A percentile compares a stretch with the other conserved stretches of the same genome.
Conservation (phyloP, 1,139 yeast species). For the Candida sp. region DNA sequence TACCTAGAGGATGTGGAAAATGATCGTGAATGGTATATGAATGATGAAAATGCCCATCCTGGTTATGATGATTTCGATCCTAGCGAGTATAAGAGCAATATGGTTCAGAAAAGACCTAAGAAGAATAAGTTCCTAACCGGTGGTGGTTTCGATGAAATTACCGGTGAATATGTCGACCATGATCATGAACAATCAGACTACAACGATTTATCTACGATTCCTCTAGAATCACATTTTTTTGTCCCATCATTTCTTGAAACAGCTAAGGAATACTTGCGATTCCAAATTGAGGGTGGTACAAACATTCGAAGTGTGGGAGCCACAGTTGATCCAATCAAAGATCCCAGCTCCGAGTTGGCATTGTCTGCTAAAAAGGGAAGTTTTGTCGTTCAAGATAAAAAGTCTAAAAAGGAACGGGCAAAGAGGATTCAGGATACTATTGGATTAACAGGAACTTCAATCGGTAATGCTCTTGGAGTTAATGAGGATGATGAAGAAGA, state of each 20-base stretch:
- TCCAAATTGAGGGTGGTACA: slow-evolving; percentile 22
- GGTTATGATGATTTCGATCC: slow-evolving; percentile 20
- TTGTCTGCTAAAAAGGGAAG: slow-evolving; percentile 72
- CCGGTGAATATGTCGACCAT: slow-evolving; percentile 33
- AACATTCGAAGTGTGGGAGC: slow-evolving; percentile 26
- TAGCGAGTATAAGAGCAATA: slow-evolving; percentile 5
- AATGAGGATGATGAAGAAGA: slow-evolving; percentile 22
- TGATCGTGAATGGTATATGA: slow-evolving; percentile 47
- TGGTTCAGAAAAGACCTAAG: slow-evolving; percentile 4
- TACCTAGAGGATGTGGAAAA: slow-evolving; percentile 19
- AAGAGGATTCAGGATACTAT: slow-evolving; percentile 57
- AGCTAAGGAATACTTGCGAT: slow-evolving; percentile 21
- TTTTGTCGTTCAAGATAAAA: slow-evolving; percentile 56
- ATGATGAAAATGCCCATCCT: slow-evolving; percentile 31
- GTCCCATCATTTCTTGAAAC: slow-evolving; percentile 41
- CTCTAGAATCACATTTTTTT: slow-evolving; percentile 28
- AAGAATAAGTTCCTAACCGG: slow-evolving; percentile 14
- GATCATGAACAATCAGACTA: slow-evolving; percentile 25
- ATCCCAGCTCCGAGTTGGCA: slow-evolving; percentile 79
- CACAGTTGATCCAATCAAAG: slow-evolving; percentile 55
- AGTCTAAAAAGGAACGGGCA: slow-evolving; percentile 57
- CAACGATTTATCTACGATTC: slow-evolving; percentile 19
- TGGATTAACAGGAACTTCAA: slow-evolving; percentile 47
- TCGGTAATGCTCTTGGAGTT: slow-evolving; percentile 57
- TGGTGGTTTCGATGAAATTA: slow-evolving; percentile 23